These are phyloP conservation scores for Epichloe festucae DNA, from an alignment of 2,329 filamentous ascomycete genomes.

Conservation along the genomic window DNA sequence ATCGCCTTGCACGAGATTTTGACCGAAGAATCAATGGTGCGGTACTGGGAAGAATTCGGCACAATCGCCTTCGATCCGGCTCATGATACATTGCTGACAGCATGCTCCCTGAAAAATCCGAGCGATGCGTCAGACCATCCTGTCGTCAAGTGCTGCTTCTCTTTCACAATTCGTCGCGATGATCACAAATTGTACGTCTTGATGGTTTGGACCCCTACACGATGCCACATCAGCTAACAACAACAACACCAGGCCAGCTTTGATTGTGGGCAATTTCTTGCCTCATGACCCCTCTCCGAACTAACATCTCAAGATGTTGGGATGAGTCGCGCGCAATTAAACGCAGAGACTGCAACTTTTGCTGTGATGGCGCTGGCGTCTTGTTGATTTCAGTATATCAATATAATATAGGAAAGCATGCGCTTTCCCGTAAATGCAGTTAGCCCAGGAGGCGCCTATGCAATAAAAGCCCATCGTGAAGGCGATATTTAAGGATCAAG, in stretches of 20 bases:
- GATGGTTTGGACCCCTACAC: not conserved
- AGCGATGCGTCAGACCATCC: conserved; percentile 54
- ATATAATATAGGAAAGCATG: not conserved
- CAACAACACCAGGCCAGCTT: conserved; percentile 51
- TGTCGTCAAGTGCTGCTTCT: conserved; percentile 88
- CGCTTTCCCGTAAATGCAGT: not conserved
- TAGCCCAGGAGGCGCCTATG: not conserved
- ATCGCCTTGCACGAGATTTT: conserved; percentile 92
- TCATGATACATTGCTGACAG: conserved; percentile 91
- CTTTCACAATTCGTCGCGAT: conserved; percentile 89
- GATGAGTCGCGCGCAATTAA: not conserved
- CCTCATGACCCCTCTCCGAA: conserved; percentile 54
- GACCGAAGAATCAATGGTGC: conserved; percentile 85
- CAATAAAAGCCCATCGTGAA: not conserved
- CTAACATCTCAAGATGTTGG: not conserved
- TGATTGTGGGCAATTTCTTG: conserved; percentile 95
- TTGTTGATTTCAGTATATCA: not conserved
- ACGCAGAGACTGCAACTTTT: not conserved
- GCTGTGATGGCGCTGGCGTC: not conserved
- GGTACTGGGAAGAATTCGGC: conserved; percentile 98
- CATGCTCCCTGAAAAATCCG: conserved; percentile 79
- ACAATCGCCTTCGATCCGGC: conserved; percentile 90
- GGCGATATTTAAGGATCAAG: not conserved
- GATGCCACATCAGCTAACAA: not conserved
- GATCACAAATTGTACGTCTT: conserved; percentile 85